Percentiles rank a stretch among this genome's conserved stretches.
These are phyloP conservation scores for Nakazawaea wickerhamii DNA, from an alignment of 805 yeast species.

Conservation along the genomic window DNA sequence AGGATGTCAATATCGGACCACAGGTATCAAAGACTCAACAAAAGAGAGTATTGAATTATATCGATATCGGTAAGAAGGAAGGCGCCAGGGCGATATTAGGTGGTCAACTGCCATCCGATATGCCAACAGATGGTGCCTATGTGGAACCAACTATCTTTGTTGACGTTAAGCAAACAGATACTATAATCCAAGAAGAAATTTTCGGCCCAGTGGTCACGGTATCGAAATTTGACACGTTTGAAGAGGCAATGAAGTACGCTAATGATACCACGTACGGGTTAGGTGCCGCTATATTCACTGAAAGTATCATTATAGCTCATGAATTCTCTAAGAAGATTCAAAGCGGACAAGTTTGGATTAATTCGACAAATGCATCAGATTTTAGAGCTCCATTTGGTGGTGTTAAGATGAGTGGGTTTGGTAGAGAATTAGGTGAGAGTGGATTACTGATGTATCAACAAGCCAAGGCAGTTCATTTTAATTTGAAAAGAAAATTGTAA, in stretches of 20 bases:
- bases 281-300: conserved; percentile 74
- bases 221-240: conserved; percentile 57
- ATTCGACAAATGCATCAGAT: conserved; percentile 53
- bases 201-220: conserved; percentile 78
- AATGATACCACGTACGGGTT: conserved; percentile 68
- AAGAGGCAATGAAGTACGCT: conserved; percentile 61
- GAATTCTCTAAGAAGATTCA: conserved; percentile 55
- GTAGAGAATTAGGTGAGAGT: conserved; percentile 39
- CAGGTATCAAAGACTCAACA: conserved; percentile 64
- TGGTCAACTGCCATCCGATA: conserved; percentile 51
- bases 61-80: conserved; percentile 60
- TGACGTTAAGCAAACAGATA: conserved; percentile 60
- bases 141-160: conserved; percentile 68
- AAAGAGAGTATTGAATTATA: conserved; percentile 60
- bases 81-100: conserved; percentile 66
- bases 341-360: conserved; percentile 65
- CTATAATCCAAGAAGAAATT: conserved; percentile 65
- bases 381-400: conserved; percentile 64
- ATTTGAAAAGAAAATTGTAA: conserved; percentile 35
- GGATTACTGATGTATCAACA: conserved; percentile 57
- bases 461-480: conserved; percentile 67
- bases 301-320: conserved; percentile 54
- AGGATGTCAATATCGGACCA: conserved; percentile 65
- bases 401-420: conserved; percentile 65
- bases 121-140: conserved; percentile 55